These are phyloP conservation scores for Torrubiella hemipterigena DNA, from an alignment of 2,329 filamentous ascomycete species.

Conservation along the genomic window DNA sequence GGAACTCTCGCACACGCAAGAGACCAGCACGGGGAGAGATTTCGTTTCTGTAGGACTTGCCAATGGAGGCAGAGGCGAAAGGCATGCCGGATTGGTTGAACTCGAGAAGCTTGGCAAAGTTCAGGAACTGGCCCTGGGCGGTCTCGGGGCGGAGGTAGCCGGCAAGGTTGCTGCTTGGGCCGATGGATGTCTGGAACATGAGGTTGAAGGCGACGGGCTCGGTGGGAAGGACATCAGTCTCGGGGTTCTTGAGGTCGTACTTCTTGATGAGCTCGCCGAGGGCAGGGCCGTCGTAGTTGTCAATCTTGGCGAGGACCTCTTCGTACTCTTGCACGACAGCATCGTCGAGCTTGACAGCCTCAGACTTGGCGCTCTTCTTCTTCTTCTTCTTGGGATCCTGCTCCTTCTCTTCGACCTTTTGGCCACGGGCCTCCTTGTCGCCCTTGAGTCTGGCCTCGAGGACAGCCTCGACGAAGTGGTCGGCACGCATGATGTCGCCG, in stretches of 20 bases:
- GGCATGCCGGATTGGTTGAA: conserved; percentile 95
- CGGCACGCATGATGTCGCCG: conserved; percentile 89
- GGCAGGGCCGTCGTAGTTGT: conserved; percentile 84
- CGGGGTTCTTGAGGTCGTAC: conserved; percentile 82
- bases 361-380: conserved; percentile 81
- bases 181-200: conserved; percentile 96
- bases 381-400: conserved; percentile 64
- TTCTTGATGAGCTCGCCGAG: conserved; percentile 83
- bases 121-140: conserved; percentile 94
- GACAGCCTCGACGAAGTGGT: conserved; percentile 92
- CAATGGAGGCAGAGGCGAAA: conserved; percentile 92
- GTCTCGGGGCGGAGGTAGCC: conserved; percentile 90
- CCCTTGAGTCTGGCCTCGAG: conserved; percentile 79
- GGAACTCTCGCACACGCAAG: conserved; percentile 86
- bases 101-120: conserved; percentile 91
- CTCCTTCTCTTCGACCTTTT: conserved; percentile 68
- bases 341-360: conserved; percentile 79
- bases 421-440: conserved; percentile 82
- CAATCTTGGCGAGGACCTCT: conserved; percentile 80
- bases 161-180: conserved; percentile 75
- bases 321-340: conserved; percentile 80
- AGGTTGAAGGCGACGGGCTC: conserved; percentile 91
- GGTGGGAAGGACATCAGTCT: conserved; percentile 62
- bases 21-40: conserved; percentile 89
- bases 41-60: conserved; percentile 96